phyloP scores from a whole-genome alignment of 176 grass and related monocot genomes.

The Bromus sterilis region DNA sequence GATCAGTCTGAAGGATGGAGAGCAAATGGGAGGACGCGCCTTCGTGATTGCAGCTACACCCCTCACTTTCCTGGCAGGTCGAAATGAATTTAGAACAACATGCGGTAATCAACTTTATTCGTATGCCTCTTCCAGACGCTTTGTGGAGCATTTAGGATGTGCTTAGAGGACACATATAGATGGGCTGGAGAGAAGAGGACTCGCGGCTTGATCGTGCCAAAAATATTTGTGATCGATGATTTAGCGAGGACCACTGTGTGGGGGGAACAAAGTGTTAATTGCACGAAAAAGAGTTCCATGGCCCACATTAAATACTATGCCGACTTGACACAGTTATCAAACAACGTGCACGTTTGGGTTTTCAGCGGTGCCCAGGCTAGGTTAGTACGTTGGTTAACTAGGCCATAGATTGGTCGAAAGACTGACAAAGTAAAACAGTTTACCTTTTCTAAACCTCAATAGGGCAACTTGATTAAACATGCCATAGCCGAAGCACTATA shows the following conservation, averaged over 20 bases:
- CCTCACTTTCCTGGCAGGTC: background rate
- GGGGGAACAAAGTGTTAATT: background rate
- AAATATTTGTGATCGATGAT: background rate
- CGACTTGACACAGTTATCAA: background rate
- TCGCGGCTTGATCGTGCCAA: background rate
- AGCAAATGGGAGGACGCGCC: background rate
- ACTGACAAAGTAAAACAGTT: too few relatives aligned
- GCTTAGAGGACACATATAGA: background rate
- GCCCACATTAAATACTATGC: background rate
- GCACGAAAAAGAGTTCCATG: background rate
- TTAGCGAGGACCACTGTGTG: background rate
- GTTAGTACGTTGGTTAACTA: background rate
- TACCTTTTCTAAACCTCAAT: too few relatives aligned
- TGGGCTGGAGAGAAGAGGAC: background rate
- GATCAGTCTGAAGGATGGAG: background rate
- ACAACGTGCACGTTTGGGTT: slow-evolving; percentile 9
- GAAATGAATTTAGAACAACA: background rate
- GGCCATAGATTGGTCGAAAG: background rate
- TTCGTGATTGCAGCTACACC: background rate
- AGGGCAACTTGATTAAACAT: too few relatives aligned
- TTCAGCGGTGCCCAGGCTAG: background rate
- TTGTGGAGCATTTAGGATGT: background rate
- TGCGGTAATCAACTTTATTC: background rate
- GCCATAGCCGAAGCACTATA: too few relatives aligned
- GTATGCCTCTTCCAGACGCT: background rate